phyloP scores from a whole-genome alignment of 1,284 basidiomycete species.

The Inonotus obliquus region DNA sequence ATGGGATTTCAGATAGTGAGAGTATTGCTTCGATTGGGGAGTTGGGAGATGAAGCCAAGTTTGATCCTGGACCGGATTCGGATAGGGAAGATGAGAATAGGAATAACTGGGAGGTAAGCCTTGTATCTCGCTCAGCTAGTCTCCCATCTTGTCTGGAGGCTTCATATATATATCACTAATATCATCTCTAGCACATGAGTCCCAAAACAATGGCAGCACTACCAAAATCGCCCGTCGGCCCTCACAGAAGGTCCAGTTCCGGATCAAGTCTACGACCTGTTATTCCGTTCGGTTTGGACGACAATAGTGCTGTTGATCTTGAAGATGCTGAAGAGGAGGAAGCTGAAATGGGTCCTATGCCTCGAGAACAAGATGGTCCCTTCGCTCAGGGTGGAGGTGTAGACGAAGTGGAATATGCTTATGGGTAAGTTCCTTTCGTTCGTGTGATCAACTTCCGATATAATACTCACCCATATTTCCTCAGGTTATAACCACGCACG shows the following conservation, averaged over 20 bases:
- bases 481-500: neutral
- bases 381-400: slow-evolving; percentile 76
- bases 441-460: too few relatives aligned
- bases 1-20: slow-evolving; percentile 85
- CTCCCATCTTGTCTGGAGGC: too few relatives aligned
- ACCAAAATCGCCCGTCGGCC: slow-evolving; percentile 80
- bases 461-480: neutral
- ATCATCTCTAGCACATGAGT: slow-evolving; percentile 74
- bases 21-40: slow-evolving; percentile 87
- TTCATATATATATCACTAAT: too few relatives aligned
- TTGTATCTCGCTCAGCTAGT: neutral
- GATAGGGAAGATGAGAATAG: slow-evolving; percentile 67
- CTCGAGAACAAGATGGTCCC: slow-evolving; percentile 64
- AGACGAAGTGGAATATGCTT: slow-evolving; percentile 84
- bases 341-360: slow-evolving; percentile 68
- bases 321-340: slow-evolving; percentile 55
- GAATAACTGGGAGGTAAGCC: slow-evolving; percentile 89
- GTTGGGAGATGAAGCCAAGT: slow-evolving; percentile 68
- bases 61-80: slow-evolving; percentile 52
- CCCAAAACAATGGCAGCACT: slow-evolving; percentile 88
- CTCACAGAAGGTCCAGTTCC: slow-evolving; percentile 68
- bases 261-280: slow-evolving; percentile 80
- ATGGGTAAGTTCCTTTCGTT: slow-evolving; percentile 52
- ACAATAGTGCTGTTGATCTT: slow-evolving; percentile 57
- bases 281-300: slow-evolving; percentile 73